Conservation (phyloP, 306 rosid species). For the Trifolium repens region DNA sequence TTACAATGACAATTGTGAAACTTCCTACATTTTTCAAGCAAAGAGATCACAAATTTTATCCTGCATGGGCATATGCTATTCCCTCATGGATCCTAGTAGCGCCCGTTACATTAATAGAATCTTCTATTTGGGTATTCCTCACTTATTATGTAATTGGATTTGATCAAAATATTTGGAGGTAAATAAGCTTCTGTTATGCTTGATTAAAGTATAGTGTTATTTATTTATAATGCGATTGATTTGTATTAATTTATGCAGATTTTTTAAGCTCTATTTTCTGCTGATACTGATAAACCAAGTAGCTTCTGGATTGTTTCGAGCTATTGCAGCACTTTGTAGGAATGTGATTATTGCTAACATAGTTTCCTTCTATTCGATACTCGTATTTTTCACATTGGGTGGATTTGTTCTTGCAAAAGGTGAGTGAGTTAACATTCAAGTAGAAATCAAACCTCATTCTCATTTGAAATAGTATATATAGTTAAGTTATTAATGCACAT, state of each 20-base stretch:
- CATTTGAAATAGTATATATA: background rate
- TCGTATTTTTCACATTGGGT: conserved; percentile 45
- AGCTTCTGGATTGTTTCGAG: conserved; percentile 61
- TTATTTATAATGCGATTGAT: conserved; percentile 20
- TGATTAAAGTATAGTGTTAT: background rate
- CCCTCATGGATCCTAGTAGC: conserved; percentile 60
- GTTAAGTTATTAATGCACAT: conserved; percentile 11
- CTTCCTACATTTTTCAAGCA: conserved; percentile 74
- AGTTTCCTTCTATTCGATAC: conserved; percentile 44
- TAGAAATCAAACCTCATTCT: background rate
- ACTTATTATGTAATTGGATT: conserved; percentile 63
- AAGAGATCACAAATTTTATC: conserved; percentile 63
- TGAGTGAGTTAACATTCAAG: conserved; percentile 37
- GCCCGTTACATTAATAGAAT: conserved; percentile 54
- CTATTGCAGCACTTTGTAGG: conserved; percentile 56
- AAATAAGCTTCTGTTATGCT: conserved; percentile 15
- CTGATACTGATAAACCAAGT: conserved; percentile 50
- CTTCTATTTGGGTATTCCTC: conserved; percentile 58
- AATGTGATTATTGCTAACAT: conserved; percentile 52
- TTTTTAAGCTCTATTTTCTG: conserved; percentile 51
- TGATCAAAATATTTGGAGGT: conserved; percentile 65
- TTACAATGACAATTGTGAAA: conserved; percentile 54
- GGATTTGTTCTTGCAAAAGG: conserved; percentile 59
- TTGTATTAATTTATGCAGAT: conserved; percentile 41
- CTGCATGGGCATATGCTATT: conserved; percentile 68